Evolutionary conservation across 2,329 filamentous ascomycete genomes (phyloP), one percentile per base, ranked within the genome.

Genomic region (Sporothrix brasiliensis): DNA sequence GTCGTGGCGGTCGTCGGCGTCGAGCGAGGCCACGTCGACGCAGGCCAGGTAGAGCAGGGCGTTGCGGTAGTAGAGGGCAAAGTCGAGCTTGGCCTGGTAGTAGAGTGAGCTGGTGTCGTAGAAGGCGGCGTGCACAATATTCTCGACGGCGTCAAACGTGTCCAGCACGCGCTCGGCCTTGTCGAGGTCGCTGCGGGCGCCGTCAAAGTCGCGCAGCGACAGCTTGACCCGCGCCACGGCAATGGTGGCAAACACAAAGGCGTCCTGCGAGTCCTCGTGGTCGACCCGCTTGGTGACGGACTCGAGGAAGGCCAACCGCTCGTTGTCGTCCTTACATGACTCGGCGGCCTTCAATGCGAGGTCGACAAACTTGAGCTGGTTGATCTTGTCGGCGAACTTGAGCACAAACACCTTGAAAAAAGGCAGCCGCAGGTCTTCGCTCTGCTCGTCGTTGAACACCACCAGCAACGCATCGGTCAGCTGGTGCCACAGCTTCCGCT

Each of bases 401-500:
- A 94, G 88, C 81, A 99, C 91, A 84, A 99, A 99, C 76, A 89
- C 89, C 83, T 95, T 93, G 86, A 95, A 99, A 81, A 99, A 91
- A 72, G 89, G 85, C 83, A 99, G 87, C 78, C 94, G 91, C 83
- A 97, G 93, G 71, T 88, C 85, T 70, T 89, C 91, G 81, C 94
- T 98, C 78, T 90, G 88, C 58, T 91, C 87, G 76, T 92, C 83
- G 77, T 90, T 89, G 84, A 97, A 99, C 87, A 94, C 97, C 75
- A 92, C 87, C 76, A 97, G 85, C 70, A 99, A 87, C 68, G 90
- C 86, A 78, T 97, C 91, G 49, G 95, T 99, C 75, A 99, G 91
- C 83, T 99, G 94, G 84, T 99, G 95, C 95, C 95, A 99, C 82
- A 99, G 87, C 84, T 97, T 97, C 77, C 94, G 90, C 85, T 99